A percentile compares a stretch with the other conserved stretches of the same genome.
Conservation (phyloP, 352 stramenopile genomes). For the Phytophthora hibernalis region DNA sequence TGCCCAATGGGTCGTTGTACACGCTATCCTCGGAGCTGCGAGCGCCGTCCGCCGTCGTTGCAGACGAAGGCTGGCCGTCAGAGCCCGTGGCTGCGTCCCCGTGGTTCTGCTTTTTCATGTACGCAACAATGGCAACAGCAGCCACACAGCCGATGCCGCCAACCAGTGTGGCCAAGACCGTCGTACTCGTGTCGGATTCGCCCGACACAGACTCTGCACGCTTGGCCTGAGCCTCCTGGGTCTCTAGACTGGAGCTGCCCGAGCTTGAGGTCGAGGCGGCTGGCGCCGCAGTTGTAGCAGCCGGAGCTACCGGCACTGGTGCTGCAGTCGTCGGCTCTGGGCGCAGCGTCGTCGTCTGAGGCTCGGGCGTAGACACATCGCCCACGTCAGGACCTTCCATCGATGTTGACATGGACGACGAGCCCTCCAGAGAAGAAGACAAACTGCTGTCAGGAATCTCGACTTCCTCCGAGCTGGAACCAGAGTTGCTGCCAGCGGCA, state of each 20-base stretch:
- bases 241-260: slow-evolving; percentile 37
- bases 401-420: slow-evolving; percentile 28
- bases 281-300: slow-evolving; percentile 11
- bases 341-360: slow-evolving; percentile 31
- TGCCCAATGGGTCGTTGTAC: slow-evolving; percentile 79
- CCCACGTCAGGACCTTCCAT: slow-evolving; percentile 44
- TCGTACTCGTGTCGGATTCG: slow-evolving; percentile 2
- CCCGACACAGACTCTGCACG: slow-evolving; percentile 46
- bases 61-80: slow-evolving; percentile 40
- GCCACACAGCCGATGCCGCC: slow-evolving; percentile 45
- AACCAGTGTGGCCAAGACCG: slow-evolving; percentile 24
- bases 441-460: slow-evolving; percentile 2
- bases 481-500: slow-evolving; percentile 19
- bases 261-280: slow-evolving; percentile 10
- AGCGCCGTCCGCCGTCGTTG: slow-evolving; percentile 45
- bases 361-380: slow-evolving; percentile 29
- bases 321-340: slow-evolving; percentile 20
- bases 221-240: slow-evolving; percentile 57
- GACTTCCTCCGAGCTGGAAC: slow-evolving; percentile 26
- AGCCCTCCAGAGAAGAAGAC: slow-evolving; percentile 9
- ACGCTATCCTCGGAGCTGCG: slow-evolving; percentile 65
- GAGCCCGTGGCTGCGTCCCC: slow-evolving; percentile 28
- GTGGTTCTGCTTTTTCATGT: slow-evolving; percentile 53
- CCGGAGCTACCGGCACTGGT: slow-evolving; percentile 14
- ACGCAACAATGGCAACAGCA: slow-evolving; percentile 62